Evolutionary conservation across 2,329 filamentous ascomycete species (phyloP).

Genomic region (Ambrosiella cleistominuta): DNA sequence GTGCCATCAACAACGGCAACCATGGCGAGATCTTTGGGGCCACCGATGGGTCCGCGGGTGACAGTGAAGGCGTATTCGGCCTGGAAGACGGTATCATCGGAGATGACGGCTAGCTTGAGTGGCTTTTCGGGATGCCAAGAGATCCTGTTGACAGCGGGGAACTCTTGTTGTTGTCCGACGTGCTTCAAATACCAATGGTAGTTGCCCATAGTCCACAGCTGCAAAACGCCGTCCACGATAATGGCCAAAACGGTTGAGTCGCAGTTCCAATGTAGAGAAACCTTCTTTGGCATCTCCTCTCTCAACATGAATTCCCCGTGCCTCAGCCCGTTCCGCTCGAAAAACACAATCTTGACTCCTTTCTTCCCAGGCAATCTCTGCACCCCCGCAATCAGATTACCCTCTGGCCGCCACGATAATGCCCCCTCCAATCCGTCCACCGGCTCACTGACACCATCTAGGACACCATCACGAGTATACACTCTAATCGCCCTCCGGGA

Average conservation of each 20-base stretch:
- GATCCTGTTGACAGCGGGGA: conserved; percentile 21
- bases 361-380: conserved; percentile 52
- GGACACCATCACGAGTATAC: conserved; percentile 72
- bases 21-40: conserved; percentile 60
- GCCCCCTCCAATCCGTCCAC: conserved; percentile 78
- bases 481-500: conserved; percentile 68
- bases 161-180: conserved; percentile 40
- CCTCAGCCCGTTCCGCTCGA: conserved; percentile 91
- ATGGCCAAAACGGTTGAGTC: conserved; percentile 86
- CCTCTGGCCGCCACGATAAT: conserved; percentile 79
- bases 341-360: conserved; percentile 61
- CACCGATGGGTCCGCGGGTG: conserved; percentile 47
- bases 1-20: conserved; percentile 74
- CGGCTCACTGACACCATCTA: conserved; percentile 89
- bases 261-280: conserved; percentile 68
- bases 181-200: conserved; percentile 98
- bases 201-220: conserved; percentile 93
- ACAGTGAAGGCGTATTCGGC: conserved; percentile 50
- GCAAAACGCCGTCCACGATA: conserved; percentile 54
- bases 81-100: conserved; percentile 15
- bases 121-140: conserved; percentile 79
- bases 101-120: conserved; percentile 44
- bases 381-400: conserved; percentile 77
- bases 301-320: conserved; percentile 85
- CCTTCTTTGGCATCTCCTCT: conserved; percentile 32